A percentile compares a stretch with the other conserved stretches of the same genome.
Conservation (phyloP, 805 yeast genomes). For the Monosporozyma servazzii region DNA sequence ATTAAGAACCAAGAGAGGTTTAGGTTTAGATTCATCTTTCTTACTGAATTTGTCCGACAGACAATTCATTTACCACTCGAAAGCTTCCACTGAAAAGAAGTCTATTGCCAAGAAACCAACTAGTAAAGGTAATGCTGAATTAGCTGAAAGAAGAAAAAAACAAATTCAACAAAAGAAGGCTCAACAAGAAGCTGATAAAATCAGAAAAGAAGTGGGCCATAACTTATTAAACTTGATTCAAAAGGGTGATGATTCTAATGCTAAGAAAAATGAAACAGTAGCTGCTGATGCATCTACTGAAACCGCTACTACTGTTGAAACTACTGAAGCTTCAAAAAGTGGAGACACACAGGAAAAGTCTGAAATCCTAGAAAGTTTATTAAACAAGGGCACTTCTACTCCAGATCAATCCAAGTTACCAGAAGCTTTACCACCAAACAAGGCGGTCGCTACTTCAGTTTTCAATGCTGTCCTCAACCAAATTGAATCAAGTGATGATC, state of each 20-base stretch:
- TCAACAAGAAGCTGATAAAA: conserved; percentile 17
- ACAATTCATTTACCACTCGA: conserved; percentile 70
- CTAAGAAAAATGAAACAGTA: neutral
- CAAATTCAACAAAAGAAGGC: conserved; percentile 10
- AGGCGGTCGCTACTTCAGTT: conserved; percentile 24
- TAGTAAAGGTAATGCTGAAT: neutral
- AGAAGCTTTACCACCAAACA: conserved; percentile 11
- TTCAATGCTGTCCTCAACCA: conserved; percentile 29
- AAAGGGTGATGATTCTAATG: conserved; percentile 15
- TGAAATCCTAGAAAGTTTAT: neutral
- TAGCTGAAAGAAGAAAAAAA: neutral
- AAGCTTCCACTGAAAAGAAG: conserved; percentile 39
- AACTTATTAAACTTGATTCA: conserved; percentile 40
- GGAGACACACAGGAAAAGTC: neutral
- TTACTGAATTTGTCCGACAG: conserved; percentile 67
- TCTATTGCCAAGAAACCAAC: neutral
- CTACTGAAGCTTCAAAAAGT: neutral
- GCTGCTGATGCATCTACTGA: conserved; percentile 5
- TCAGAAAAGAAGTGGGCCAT: conserved; percentile 30
- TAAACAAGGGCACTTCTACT: neutral
- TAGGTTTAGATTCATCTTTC: conserved; percentile 70
- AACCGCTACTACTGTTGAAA: neutral
- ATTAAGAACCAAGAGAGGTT: conserved; percentile 69
- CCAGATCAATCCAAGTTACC: conserved; percentile 15
- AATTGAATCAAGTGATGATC: conserved; percentile 13